Conservation (phyloP, 179 eudicot genomes). For the Beta corolliflora region DNA sequence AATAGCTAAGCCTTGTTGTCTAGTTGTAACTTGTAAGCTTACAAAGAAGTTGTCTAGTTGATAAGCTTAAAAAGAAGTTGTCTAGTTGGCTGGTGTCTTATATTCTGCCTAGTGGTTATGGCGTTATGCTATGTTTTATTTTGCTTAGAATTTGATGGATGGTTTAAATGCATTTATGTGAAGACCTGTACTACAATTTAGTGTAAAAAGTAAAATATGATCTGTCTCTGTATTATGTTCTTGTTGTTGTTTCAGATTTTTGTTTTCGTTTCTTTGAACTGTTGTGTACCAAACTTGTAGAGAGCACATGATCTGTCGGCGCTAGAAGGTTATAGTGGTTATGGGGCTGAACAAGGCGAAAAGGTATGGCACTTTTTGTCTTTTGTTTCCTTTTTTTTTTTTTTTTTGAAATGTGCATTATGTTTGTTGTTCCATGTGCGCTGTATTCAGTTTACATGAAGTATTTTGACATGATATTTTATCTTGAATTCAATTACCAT, state of each 20-base stretch:
- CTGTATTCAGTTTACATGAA: background rate
- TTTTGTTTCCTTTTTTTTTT: background rate
- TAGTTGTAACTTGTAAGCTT: no score
- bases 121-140: no score
- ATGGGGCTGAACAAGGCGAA: slow-evolving; percentile 98
- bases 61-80: no score
- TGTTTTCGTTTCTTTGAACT: background rate
- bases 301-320: slow-evolving; percentile 69
- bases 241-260: background rate
- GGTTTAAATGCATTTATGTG: no score
- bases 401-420: background rate
- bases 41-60: no score
- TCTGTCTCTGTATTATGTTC: background rate
- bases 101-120: no score
- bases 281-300: slow-evolving; percentile 37
- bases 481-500: background rate
- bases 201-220: no score
- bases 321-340: slow-evolving; percentile 81
- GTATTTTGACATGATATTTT: background rate
- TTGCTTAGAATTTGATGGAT: no score
- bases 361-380: slow-evolving; percentile 42
- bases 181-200: no score
- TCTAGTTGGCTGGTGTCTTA: no score
- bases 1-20: no score
- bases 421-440: slow-evolving; percentile 5